Base-by-base conservation (phyloP, 441 rosid species). In the Kokia cookei region DNA sequence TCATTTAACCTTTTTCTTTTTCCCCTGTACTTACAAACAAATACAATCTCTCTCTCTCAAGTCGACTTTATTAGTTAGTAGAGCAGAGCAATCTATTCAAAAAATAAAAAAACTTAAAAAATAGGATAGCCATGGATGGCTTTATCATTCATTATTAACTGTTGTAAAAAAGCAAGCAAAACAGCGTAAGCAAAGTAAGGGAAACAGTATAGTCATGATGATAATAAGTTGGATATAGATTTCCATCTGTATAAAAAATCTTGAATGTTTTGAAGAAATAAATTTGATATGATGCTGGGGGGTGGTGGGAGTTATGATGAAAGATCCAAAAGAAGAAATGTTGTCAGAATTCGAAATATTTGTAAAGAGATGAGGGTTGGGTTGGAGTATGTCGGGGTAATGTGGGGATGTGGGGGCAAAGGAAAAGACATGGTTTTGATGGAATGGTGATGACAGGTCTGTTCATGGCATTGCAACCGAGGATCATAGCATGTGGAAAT, bases 381-480 rank as follows among this genome's bases (percentile, higher is more conserved):
- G 37, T 32, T 32, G 37, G 37, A 5, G 37, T 32, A 32, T 32
- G 37, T 32, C 6, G 37, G 37, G 37, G 1, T 32, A 32, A 32
- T 32, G 37, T 32, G 37, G 37, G 37, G 37, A 32, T 32, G 37
- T 32, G 37, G 6, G 37, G 35, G 35, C 35, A 32, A 4, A 32
- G 35, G 35, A 32, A 32, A 4, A 32, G 37, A 32, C 37, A 32
- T 32, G 6, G 37, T 32, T 32, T 5, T 32, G 37, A 51, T 51
- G 57, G 24, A 1, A 55, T 69, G 81, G 80, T 40, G 59, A 26
- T 74, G 75, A 61, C 86, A 96, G 99, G 99, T 65, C 82, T 96
- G 90, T 96, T 96, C 88, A 96, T 96, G 99, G 99, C 99, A 45
- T 85, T 96, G 86, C 97, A 96, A 81, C 99, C 98, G 47, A 92